A percentile compares a stretch with the other conserved stretches of the same genome.
phyloP scores from a whole-genome alignment of 345 rosid species.

The Cardiospermum halicacabum region DNA sequence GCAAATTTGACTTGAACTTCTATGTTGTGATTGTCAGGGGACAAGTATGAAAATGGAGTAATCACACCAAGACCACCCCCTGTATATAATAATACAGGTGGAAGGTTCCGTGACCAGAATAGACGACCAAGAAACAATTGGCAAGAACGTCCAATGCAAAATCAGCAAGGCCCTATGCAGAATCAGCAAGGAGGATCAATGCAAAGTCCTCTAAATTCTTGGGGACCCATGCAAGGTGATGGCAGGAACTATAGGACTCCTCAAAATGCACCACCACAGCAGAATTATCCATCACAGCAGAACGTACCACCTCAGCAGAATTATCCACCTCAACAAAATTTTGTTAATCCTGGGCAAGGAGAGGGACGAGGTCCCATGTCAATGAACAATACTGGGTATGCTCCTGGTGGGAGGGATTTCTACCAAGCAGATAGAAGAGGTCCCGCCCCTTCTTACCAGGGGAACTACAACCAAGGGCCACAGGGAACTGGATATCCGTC shows the following conservation, averaged over 20 bases:
- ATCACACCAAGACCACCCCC: constrained; percentile 86
- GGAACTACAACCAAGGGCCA: constrained; percentile 34
- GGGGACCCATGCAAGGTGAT: constrained; percentile 41
- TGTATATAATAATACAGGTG: constrained; percentile 33
- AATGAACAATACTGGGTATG: constrained; percentile 34
- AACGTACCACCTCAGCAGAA: constrained; percentile 10
- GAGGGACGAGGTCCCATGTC: constrained; percentile 32
- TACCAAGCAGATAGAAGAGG: constrained; percentile 28
- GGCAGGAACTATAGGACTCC: constrained; percentile 40
- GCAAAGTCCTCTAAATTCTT: constrained; percentile 26
- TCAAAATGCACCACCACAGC: constrained; percentile 24
- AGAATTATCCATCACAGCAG: constrained; percentile 19
- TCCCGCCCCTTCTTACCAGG: constrained; percentile 32
- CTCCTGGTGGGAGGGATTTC: constrained; percentile 28
- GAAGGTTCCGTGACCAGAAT: constrained; percentile 40
- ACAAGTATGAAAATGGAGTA: constrained; percentile 78
- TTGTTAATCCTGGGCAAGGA: constrained; percentile 33
- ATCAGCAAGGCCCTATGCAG: constrained; percentile 39
- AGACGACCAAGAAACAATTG: constrained; percentile 38
- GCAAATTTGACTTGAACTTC: not conserved
- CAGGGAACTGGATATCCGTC: constrained; percentile 37
- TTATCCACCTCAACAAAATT: constrained; percentile 20
- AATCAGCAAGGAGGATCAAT: constrained; percentile 35
- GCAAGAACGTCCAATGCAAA: constrained; percentile 32
- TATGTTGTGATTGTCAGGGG: constrained; percentile 46